Percentiles rank a stretch among this genome's conserved stretches.
These are phyloP conservation scores for Narthecium ossifragum DNA, from an alignment of 106 monocot genomes.

Conservation along the genomic window DNA sequence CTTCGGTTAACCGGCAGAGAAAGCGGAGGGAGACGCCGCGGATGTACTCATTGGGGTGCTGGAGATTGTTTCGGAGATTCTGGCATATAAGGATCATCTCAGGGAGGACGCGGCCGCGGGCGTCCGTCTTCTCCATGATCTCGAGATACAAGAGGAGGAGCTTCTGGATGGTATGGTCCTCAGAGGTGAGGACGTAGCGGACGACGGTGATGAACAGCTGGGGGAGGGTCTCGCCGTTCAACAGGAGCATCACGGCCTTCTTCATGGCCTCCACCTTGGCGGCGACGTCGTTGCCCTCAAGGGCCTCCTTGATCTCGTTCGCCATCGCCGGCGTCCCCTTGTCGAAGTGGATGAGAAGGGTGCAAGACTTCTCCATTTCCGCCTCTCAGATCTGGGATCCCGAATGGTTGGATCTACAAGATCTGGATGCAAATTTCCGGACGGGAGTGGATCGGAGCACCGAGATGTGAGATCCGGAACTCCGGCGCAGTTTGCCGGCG, in stretches of 20 bases:
- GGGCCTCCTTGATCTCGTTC: slow-evolving; percentile 68
- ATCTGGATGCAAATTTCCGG: too few species aligned
- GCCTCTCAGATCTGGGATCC: too few species aligned
- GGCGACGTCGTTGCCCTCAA: slow-evolving; percentile 49
- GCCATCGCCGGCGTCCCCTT: slow-evolving; percentile 50
- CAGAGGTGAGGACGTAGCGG: slow-evolving; percentile 73
- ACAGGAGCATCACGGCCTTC: slow-evolving; percentile 72
- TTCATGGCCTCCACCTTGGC: slow-evolving; percentile 71
- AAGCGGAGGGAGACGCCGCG: slow-evolving; percentile 74
- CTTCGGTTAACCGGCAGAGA: slow-evolving; percentile 55
- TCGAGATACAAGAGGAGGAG: slow-evolving; percentile 71
- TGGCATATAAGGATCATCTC: slow-evolving; percentile 88
- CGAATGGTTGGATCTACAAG: too few species aligned
- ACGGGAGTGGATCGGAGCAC: too few species aligned
- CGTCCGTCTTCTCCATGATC: slow-evolving; percentile 74
- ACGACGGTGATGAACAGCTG: slow-evolving; percentile 85
- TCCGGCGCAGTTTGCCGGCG: too few species aligned
- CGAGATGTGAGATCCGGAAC: too few species aligned
- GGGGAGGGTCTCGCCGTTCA: slow-evolving; percentile 64
- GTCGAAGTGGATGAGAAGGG: slow-evolving; percentile 65
- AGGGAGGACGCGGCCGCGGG: slow-evolving; percentile 58
- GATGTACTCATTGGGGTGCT: slow-evolving; percentile 78
- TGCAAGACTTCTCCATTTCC: slow-evolving; percentile 52
- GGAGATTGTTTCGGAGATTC: slow-evolving; percentile 70
- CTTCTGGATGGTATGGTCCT: slow-evolving; percentile 82